Base-by-base conservation (phyloP, 83 land plant genomes). In the Larix sibirica region DNA sequence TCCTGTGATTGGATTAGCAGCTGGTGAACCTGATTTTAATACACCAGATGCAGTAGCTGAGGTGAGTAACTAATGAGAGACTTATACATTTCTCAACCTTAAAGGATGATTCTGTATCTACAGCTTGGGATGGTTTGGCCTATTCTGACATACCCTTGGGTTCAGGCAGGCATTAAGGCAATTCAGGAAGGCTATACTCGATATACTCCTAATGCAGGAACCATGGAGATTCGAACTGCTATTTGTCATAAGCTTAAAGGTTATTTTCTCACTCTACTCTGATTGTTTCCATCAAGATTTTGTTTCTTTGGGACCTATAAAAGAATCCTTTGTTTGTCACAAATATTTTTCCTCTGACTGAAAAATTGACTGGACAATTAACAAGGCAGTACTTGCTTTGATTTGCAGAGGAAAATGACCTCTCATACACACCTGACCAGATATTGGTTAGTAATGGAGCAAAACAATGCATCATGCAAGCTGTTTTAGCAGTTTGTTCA, bases 21-120 rank as follows among this genome's bases (percentile, higher is more conserved):
- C 97, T 16, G 99, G 99, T 26, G 99, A 97, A 81, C 99, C 99
- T 21, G 99, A 97, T 82, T 97, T 97, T 69, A 90, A 96, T 81
- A 97, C 99, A 12, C 99, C 99, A 18, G 75, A 82, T 9, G 79
- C 78, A 23, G 86, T 97, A 40, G 86, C 86, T 8, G 94, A 97
- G 93, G 98, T 96, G 24, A 59, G 81, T 58, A 44, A 31, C 44
- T 70, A 33, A 36, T 10, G 36, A 33, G 31, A 71, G 7, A 42
- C n/a, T 82, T 54, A 21, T 66, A 24, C 40, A 21, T 63, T 66
- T 24, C 4, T 31, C 23, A n/a, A 42, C 16, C 21, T 20, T 80
- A 63, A 69, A 38, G 16, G 13, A 31, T 62, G 42, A 20, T 60
- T 68, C 33, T 24, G 26, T 23, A 47, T 59, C 17, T 26, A 80